phyloP scores from a whole-genome alignment of 352 stramenopile species.

The Pythium biforme region DNA sequence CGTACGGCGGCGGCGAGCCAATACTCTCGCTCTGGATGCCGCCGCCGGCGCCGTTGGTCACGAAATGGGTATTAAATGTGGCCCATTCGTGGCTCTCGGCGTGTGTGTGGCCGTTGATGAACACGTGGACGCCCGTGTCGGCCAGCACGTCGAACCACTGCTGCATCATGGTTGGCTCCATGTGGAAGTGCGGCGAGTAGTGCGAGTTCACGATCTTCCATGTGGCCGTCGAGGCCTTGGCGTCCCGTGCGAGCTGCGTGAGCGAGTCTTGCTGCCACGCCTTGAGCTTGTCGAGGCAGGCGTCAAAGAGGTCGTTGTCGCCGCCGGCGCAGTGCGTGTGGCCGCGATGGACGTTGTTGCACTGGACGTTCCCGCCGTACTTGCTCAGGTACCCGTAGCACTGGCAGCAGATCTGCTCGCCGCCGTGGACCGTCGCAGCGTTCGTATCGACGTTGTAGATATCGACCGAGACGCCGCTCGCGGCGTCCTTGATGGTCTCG shows the following conservation, averaged over 20 bases:
- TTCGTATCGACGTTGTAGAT: slow-evolving; percentile 76
- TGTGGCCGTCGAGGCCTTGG: slow-evolving; percentile 60
- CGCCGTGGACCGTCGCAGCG: slow-evolving; percentile 54
- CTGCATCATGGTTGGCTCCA: slow-evolving; percentile 66
- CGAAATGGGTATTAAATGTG: slow-evolving; percentile 69
- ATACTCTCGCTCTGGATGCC: slow-evolving; percentile 79
- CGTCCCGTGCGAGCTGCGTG: slow-evolving; percentile 50
- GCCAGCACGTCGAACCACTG: slow-evolving; percentile 58
- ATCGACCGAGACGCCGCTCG: slow-evolving; percentile 47
- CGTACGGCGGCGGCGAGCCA: slow-evolving; percentile 44
- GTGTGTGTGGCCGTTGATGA: slow-evolving; percentile 76
- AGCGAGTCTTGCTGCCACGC: slow-evolving; percentile 60
- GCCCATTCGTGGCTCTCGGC: slow-evolving; percentile 70
- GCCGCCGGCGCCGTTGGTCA: slow-evolving; percentile 68
- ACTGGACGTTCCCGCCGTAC: slow-evolving; percentile 40
- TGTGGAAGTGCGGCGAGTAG: slow-evolving; percentile 89
- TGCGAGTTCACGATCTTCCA: slow-evolving; percentile 90
- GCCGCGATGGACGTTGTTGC: slow-evolving; percentile 45
- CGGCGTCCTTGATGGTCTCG: slow-evolving; percentile 36
- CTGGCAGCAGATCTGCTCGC: slow-evolving; percentile 72
- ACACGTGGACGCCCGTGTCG: slow-evolving; percentile 49
- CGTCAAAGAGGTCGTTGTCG: slow-evolving; percentile 54
- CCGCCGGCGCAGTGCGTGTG: slow-evolving; percentile 51
- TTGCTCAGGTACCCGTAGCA: slow-evolving; percentile 73
- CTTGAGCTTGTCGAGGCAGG: slow-evolving; percentile 55